phyloP scores from a whole-genome alignment of 768 basidiomycete genomes.

The Trametes gibbosa region DNA sequence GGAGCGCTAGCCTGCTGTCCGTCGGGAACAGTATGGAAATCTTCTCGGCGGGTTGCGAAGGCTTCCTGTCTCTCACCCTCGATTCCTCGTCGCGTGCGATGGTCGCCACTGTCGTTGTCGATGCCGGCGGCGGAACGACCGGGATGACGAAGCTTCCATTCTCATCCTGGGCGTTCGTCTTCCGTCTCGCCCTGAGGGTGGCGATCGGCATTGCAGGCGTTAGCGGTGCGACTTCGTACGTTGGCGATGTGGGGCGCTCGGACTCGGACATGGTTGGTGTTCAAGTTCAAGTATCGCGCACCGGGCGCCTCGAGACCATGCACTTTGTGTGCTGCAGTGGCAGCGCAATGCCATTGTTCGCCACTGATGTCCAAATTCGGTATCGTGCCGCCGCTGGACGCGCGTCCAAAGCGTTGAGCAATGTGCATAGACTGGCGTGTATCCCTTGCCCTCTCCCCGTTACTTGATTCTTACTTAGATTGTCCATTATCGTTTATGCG shows the following conservation, averaged over 20 bases:
- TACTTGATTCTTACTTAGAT: no score
- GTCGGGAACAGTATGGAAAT: conserved; percentile 11
- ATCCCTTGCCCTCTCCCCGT: no score
- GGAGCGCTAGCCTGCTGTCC: conserved; percentile 7
- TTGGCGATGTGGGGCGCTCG: conserved; percentile 2
- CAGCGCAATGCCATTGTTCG: not conserved
- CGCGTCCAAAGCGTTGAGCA: not conserved
- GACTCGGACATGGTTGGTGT: conserved; percentile 4
- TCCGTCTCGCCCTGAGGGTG: conserved; percentile 10
- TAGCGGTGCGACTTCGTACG: conserved; percentile 1
- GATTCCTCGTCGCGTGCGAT: not conserved
- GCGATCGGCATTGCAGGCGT: conserved; percentile 9
- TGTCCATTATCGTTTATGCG: not conserved
- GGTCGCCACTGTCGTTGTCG: not conserved
- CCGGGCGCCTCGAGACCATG: not conserved
- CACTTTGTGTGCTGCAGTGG: conserved; percentile 6
- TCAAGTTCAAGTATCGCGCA: conserved; percentile 1
- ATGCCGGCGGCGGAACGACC: not conserved
- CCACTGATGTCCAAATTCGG: not conserved
- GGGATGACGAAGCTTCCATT: conserved; percentile 10
- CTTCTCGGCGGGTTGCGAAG: not conserved
- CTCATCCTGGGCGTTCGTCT: conserved; percentile 9
- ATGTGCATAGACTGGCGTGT: no score
- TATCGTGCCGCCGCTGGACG: not conserved
- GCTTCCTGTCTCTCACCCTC: not conserved